Evolutionary conservation across 257 asterid genomes (phyloP).

Genomic region (Galeopsis tetrahit): DNA sequence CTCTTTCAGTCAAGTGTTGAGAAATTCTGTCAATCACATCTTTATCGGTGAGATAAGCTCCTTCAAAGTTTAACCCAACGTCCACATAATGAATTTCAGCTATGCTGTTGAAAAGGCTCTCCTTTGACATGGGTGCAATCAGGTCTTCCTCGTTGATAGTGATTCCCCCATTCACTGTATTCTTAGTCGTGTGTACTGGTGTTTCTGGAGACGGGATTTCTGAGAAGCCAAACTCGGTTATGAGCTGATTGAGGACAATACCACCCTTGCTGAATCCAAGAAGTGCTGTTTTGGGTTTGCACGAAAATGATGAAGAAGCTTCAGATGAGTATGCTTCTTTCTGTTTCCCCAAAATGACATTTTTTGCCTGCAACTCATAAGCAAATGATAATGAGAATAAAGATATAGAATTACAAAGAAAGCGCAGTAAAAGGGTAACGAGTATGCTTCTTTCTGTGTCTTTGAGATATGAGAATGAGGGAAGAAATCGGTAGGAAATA

Average conservation of each 20-base stretch:
- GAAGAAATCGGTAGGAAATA: not conserved
- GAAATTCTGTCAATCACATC: slow-evolving; percentile 63
- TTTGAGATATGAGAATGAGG: not conserved
- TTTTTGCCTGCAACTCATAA: slow-evolving; percentile 58
- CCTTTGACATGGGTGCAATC: slow-evolving; percentile 70
- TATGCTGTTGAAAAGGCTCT: slow-evolving; percentile 67
- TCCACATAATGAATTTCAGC: slow-evolving; percentile 90
- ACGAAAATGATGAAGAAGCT: slow-evolving; percentile 44
- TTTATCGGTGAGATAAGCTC: slow-evolving; percentile 76
- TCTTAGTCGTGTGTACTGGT: slow-evolving; percentile 35
- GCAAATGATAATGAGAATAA: slow-evolving; percentile 16
- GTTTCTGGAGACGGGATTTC: slow-evolving; percentile 43
- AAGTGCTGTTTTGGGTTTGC: slow-evolving; percentile 67
- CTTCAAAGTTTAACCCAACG: slow-evolving; percentile 79
- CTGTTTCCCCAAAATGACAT: slow-evolving; percentile 48
- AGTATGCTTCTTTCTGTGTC: no score
- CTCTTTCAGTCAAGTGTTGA: slow-evolving; percentile 48
- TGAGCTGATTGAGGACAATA: slow-evolving; percentile 78
- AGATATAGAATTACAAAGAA: not conserved
- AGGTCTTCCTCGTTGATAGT: slow-evolving; percentile 42
- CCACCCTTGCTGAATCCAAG: slow-evolving; percentile 99
- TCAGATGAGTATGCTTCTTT: slow-evolving; percentile 51
- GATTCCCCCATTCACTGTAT: slow-evolving; percentile 37
- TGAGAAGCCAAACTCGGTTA: slow-evolving; percentile 67
- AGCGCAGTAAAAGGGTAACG: not conserved